Base-by-base conservation (phyloP, 805 yeast species). In the Spathaspora boniae region DNA sequence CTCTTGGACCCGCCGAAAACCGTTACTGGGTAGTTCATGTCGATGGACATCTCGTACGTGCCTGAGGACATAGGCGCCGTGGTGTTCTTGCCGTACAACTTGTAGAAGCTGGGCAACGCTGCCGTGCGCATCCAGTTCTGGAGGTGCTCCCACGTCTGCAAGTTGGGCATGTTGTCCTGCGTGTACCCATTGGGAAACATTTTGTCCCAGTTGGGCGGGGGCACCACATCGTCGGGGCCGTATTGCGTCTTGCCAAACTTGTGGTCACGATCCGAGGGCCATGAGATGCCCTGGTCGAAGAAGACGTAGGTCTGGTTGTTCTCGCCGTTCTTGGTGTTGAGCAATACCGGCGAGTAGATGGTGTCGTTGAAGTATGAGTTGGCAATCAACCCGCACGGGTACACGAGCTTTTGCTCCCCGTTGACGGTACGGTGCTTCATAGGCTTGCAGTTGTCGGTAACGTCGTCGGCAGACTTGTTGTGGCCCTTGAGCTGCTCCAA, bases 51-150 rank as follows among this genome's bases (percentile, higher is more conserved):
- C 40, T 72, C 68, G 57, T 91, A 93, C 8, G 76, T 74, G 3
- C 98, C 98, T 8, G 74, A 63, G 1, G 55, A 43, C 41, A 91
- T 58, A 2, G 73, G 51, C 1, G 65, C 65, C 2, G 76, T 66
- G 40, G 78, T 82, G 60, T 86, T 89, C 47, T 83, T 78, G 30
- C 82, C 72, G 27, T 88, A 89, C 24, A 88, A 62, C 55, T 93
- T 91, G 69, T 83, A 79, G 53, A 93, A 91, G 9, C 82, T 77
- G 18, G 98, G 95, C 43, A 91, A 68, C 0, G 95, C 96, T 0
- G 98, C 96, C 1, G 97, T 88, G 51, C 95, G 78, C 97, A 91
- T 91, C 98, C 98, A 91, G 58, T 88, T 91, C 66, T 88, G 96
- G 48, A 91, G 75, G 45, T 80, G 80, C 54, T 86, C 91, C 87